Base-by-base conservation (phyloP, 345 rosid species). In the Litchi chinensis region DNA sequence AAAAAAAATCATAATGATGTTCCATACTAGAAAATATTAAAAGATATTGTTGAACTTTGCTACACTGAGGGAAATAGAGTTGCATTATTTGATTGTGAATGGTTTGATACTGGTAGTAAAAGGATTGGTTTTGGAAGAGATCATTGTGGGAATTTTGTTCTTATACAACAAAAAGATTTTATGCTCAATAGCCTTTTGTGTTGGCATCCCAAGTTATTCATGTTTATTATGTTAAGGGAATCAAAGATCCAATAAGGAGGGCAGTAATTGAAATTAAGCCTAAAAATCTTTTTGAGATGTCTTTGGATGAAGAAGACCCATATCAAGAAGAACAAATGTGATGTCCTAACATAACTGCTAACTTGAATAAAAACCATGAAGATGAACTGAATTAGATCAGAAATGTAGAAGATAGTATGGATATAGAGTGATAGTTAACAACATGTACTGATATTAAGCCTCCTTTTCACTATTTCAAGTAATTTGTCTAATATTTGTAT, bases 81-180 rank as follows among this genome's bases (percentile, higher is more conserved):
- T 26, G 44, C 65, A 6, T 3, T 79, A 6, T 65, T 65, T n/a
- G 15, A 21, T 21, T 79, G 73, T 66, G 41, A 79, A 2, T 79
- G 67, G 77, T 59, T 24, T 41, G 73, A 79, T 48, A 72, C 66
- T 0, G 18, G 21, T 15, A 21, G 19, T 21, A 15, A 1, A 6
- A 10, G 70, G 8, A 78, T 46, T 18, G 77, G 73, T 4, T 6
- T 65, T 0, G 65, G 66, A 5, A 62, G 28, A 22, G 65, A 62
- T 62, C 10, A 1, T 26, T 22, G 28, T 3, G 37, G 65, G 37
- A 50, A 50, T 50, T 12, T 13, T 50, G 18, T 50, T 50, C 18
- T 50, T 50, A 50, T 50, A 50, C 6, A 13, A 50, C 4, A 50
- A 50, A 50, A 50, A 50, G 4, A 16, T 50, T 50, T 11, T 11